Percentiles rank a stretch among this genome's conserved stretches.
These are phyloP conservation scores for Mallotus japonicus DNA, from an alignment of 441 rosid species.

Conservation along the genomic window DNA sequence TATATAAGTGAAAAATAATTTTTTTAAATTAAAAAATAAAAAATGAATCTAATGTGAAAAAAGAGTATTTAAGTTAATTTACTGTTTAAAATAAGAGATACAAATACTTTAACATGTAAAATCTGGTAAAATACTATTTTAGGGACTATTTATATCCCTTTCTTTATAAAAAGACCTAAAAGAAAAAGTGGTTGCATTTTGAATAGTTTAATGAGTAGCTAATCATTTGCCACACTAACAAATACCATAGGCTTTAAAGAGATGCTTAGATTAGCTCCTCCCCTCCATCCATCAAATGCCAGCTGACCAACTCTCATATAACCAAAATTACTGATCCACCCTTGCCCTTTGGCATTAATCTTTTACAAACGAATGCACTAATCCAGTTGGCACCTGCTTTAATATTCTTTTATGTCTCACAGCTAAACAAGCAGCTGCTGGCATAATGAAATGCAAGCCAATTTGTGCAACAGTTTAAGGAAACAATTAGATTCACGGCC, in stretches of 20 bases:
- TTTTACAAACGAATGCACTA: background rate
- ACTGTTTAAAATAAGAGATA: too few species aligned
- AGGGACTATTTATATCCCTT: too few species aligned
- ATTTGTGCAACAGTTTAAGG: background rate
- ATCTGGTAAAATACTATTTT: too few species aligned
- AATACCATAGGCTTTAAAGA: background rate
- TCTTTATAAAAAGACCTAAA: too few species aligned
- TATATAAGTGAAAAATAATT: too few species aligned
- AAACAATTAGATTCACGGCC: background rate
- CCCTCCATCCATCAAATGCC: background rate
- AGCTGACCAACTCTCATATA: background rate
- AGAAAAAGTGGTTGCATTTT: background rate
- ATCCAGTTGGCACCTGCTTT: background rate
- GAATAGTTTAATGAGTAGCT: constrained; percentile 10
- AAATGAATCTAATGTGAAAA: too few species aligned
- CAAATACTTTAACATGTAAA: too few species aligned
- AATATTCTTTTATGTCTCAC: too few species aligned
- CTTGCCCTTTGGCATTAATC: background rate
- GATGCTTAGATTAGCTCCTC: background rate
- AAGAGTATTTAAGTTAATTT: too few species aligned
- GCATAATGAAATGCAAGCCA: background rate
- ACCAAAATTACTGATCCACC: background rate
- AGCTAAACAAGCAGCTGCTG: too few species aligned
- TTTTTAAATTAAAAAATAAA: too few species aligned
- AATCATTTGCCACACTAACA: constrained; percentile 5